These are phyloP conservation scores for Chlorophyllum brunneum DNA, from an alignment of 768 basidiomycete species.

Conservation along the genomic window DNA sequence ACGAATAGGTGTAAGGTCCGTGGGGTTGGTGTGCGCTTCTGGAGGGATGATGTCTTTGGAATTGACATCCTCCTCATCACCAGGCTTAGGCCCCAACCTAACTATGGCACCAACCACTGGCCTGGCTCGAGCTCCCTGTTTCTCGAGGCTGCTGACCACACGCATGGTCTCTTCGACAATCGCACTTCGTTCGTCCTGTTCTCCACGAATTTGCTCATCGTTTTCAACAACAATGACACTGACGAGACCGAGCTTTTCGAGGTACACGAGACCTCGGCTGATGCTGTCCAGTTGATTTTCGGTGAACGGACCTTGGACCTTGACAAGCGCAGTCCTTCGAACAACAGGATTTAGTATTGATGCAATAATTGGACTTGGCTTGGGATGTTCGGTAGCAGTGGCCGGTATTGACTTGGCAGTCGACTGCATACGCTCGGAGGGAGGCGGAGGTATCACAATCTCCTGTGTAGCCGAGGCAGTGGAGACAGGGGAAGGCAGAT, in stretches of 20 bases:
- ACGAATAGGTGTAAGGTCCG: conserved; percentile 80
- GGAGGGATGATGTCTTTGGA: conserved; percentile 41
- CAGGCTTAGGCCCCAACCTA: conserved; percentile 74
- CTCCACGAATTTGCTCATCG: conserved; percentile 67
- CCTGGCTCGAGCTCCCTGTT: conserved; percentile 81
- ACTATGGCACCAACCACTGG: conserved; percentile 88
- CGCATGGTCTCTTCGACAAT: conserved; percentile 83
- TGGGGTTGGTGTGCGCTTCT: conserved; percentile 76
- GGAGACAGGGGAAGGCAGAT: conserved; percentile 11
- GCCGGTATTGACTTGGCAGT: conserved; percentile 32
- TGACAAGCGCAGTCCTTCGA: conserved; percentile 89
- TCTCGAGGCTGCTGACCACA: conserved; percentile 76
- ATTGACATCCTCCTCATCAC: conserved; percentile 27
- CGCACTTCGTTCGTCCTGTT: conserved; percentile 61
- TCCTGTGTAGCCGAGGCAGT: conserved; percentile 23
- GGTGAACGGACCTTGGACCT: conserved; percentile 93
- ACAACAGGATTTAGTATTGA: conserved; percentile 84
- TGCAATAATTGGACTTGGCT: conserved; percentile 54
- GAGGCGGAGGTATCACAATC: conserved; percentile 25
- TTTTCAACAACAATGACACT: conserved; percentile 94
- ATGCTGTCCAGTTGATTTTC: conserved; percentile 93
- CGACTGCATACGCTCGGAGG: conserved; percentile 19
- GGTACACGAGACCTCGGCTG: conserved; percentile 87
- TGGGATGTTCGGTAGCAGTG: conserved; percentile 27
- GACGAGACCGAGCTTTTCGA: conserved; percentile 93